Evolutionary conservation across 1,139 yeast genomes (phyloP), one percentile per base, ranked within the genome.

Genomic region (Yamadazyma membranifaciens): DNA sequence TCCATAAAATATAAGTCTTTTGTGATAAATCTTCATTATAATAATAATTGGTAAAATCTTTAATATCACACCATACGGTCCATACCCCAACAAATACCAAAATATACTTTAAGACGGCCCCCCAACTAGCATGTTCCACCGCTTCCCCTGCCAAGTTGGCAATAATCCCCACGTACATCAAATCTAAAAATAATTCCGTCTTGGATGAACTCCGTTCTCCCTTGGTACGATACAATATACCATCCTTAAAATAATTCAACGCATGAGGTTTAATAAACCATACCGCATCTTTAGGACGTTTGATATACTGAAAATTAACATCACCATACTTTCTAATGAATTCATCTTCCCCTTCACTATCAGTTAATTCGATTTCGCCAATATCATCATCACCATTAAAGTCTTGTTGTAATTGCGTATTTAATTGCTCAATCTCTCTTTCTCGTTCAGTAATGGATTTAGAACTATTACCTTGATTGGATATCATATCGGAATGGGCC

Each of bases 11-110:
- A 50, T 75, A 75, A 0, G 65, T 13, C 44, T 76, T 73, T 54
- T 82, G 87, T 2, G 78, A 56, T 38, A 81, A 59, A 56, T 82
- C 87, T 51, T 80, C 83, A 45, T 69, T 79, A 54, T 75, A 81
- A 57, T 80, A 81, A 54, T 80, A 80, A 56, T 81, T 80, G 67
- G 80, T 78, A 49, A 80, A 73, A 46, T 81, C 86, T 51, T 80
- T 78, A 44, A 81, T 65, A 51, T 81, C 87, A 26, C 75, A 63
- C 87, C 87, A 81, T 20, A 81, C 76, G 20, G 73, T 74, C 78
- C 81, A 81, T 11, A 80, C 73, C 0, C 85, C 86, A 14, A 76
- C 45, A 45, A 81, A 81, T 4, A 79, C 57, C 33, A 81, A 52
- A 10, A 78, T 48, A 49, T 79, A 81, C 48, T 71, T 69, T 35